These are phyloP conservation scores for Talaromyces trachyspermus DNA, from an alignment of 495 filamentous ascomycete genomes.

Conservation along the genomic window DNA sequence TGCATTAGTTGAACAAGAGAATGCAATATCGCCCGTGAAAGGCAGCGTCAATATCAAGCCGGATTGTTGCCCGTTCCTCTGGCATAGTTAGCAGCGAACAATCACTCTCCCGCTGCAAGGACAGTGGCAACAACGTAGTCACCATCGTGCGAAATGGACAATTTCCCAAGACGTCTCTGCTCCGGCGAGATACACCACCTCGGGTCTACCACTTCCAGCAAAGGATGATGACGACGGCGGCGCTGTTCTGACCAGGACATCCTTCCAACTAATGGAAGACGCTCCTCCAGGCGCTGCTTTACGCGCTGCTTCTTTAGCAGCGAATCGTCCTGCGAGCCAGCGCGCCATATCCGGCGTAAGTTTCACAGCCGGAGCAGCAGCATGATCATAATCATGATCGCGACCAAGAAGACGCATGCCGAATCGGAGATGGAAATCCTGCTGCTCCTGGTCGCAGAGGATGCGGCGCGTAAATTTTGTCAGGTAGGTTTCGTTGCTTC, in stretches of 20 bases:
- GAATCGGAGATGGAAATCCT: slow-evolving; percentile 34
- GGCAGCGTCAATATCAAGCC: too few relatives aligned
- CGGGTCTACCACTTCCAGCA: slow-evolving; percentile 26
- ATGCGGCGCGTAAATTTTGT: slow-evolving; percentile 46
- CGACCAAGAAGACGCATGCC: slow-evolving; percentile 5
- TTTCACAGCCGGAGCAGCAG: slow-evolving; percentile 7
- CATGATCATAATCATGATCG: slow-evolving; percentile 11
- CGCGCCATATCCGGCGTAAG: slow-evolving; percentile 34
- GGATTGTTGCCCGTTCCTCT: too few relatives aligned
- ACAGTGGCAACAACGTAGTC: slow-evolving; percentile 52
- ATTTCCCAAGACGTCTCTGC: slow-evolving; percentile 23
- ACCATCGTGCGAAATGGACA: slow-evolving; percentile 55
- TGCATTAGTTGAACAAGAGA: too few relatives aligned
- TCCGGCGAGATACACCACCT: slow-evolving; percentile 32
- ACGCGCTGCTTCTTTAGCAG: slow-evolving; percentile 41
- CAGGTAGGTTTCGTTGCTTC: slow-evolving; percentile 24
- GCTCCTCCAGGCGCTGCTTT: slow-evolving; percentile 39
- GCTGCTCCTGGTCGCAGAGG: slow-evolving; percentile 37
- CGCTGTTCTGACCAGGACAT: slow-evolving; percentile 31
- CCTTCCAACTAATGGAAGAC: slow-evolving; percentile 28
- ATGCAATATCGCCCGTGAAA: too few relatives aligned
- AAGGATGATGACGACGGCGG: not conserved
- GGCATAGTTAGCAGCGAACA: slow-evolving; percentile 1
- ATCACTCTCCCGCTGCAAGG: slow-evolving; percentile 29
- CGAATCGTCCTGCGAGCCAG: slow-evolving; percentile 42